A percentile compares a stretch with the other conserved stretches of the same genome.
Evolutionary conservation across 805 yeast genomes (phyloP).

Genomic region (Pichia paraexigua): DNA sequence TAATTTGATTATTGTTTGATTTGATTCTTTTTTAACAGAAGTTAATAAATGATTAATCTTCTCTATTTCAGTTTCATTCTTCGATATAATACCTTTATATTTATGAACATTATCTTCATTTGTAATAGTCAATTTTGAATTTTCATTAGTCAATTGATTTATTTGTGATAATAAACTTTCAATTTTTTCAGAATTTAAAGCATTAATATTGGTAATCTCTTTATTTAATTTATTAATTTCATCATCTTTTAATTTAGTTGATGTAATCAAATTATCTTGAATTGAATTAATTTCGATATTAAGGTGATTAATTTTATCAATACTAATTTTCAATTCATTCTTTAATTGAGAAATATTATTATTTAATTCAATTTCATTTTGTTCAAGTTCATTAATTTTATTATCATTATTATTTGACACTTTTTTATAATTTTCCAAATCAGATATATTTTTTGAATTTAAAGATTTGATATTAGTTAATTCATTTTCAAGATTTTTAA

Average conservation of each 20-base stretch:
- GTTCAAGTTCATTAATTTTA: neutral
- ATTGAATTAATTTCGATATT: neutral
- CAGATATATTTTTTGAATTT: neutral
- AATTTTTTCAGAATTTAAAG: neutral
- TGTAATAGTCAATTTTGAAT: neutral
- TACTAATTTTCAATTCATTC: neutral
- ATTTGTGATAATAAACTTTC: neutral
- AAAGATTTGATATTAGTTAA: neutral
- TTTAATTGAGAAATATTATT: neutral
- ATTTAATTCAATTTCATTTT: neutral
- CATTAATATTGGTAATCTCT: neutral
- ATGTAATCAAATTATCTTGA: neutral
- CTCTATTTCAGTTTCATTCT: neutral
- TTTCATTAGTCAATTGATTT: neutral
- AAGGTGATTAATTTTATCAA: neutral
- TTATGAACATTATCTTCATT: neutral
- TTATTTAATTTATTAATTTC: neutral
- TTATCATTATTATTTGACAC: neutral
- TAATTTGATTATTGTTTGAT: neutral
- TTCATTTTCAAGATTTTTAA: neutral
- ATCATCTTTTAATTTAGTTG: neutral
- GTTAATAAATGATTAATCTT: neutral
- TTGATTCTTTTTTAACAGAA: neutral
- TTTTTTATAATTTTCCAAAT: neutral
- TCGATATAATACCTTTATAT: neutral